Base-by-base conservation (phyloP, 164 flowering plant genomes). In the Chimonanthus praecox region DNA sequence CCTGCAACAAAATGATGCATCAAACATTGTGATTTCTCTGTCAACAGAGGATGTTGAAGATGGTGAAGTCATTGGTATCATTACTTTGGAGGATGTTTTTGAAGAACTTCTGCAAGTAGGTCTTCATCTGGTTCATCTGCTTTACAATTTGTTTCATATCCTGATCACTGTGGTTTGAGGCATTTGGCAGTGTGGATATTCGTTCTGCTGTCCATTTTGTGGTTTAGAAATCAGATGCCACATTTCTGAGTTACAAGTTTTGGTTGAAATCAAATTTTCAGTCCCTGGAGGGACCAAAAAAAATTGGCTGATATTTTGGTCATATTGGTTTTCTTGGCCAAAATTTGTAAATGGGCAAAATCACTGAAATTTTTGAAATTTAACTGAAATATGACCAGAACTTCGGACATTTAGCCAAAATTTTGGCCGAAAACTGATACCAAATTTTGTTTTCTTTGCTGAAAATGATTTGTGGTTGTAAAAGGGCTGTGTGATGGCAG, bases 11-110 rank as follows among this genome's bases (percentile, higher is more conserved):
- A 78, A 49, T 69, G 87, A 85, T 68, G 74, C 75, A 49, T 51
- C 79, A 69, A 75, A 75, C 71, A 83, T 79, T 77, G 83, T 81
- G 43, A 49, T 81, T 68, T 74, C 78, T 33, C 83, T 71, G 48
- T 66, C 75, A 6, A 69, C 84, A n/a, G 97, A 90, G 48, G 94
- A 91, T 74, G 81, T 85, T 75, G 98, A 95, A 81, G 97, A 92
- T 79, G 97, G 45, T 44, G 46, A 11, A n/a, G 68, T 65, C n/a
- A 4, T 65, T 45, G 68, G 48, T 13, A 11, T 11, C 54, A 43
- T 3, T 47, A n/a, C 44, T 20, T 9, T 60, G 6, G 48, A 10
- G 15, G 10, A n/a, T 61, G 20, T 44, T 51, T 83, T 80, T 60
- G 85, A 80, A 72, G 83, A 80, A 72, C 81, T 80, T 69, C 73